Conservation (phyloP, 345 rosid genomes). For the Firmiana major region DNA sequence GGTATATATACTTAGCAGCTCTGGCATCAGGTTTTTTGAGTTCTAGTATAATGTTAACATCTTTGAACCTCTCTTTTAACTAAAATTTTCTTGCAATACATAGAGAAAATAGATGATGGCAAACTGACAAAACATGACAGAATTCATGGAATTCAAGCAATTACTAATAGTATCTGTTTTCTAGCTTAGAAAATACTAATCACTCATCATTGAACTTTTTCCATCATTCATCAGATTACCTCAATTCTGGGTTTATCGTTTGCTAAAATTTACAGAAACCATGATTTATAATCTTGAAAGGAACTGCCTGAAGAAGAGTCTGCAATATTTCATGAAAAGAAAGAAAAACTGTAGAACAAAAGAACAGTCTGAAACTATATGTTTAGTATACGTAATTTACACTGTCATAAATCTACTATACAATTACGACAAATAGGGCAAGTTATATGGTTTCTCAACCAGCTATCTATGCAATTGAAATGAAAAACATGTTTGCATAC, state of each 20-base stretch:
- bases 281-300: too few relatives aligned
- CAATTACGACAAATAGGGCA: conserved; percentile 23
- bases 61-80: neutral
- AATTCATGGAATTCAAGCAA: too few relatives aligned
- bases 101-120: neutral
- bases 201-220: neutral
- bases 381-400: too few relatives aligned
- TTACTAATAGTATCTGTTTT: too few relatives aligned
- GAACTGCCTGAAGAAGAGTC: neutral
- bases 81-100: neutral
- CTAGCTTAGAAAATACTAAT: too few relatives aligned
- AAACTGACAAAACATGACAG: neutral
- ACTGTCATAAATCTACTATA: neutral
- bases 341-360: neutral
- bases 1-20: neutral
- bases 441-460: conserved; percentile 22
- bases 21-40: neutral
- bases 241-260: neutral
- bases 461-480: conserved; percentile 18
- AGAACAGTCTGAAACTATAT: neutral
- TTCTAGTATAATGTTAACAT: too few relatives aligned
- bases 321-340: neutral
- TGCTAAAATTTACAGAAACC: too few relatives aligned
- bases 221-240: neutral
- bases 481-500: conserved; percentile 23